phyloP scores from a whole-genome alignment of 352 stramenopile species.

The Aphanomyces stellatus region DNA sequence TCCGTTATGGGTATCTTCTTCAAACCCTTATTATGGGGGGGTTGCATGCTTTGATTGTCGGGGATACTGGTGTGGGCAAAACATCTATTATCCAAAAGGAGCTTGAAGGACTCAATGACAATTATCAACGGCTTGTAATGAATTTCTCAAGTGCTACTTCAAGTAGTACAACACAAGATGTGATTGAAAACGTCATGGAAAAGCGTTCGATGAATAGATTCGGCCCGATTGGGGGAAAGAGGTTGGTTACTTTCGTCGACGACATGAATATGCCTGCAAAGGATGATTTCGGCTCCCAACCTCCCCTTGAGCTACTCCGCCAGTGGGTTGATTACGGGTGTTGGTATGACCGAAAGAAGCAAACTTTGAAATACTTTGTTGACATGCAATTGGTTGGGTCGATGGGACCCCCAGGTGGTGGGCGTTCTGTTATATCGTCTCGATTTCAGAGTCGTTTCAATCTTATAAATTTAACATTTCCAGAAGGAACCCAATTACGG shows the following conservation, averaged over 20 bases:
- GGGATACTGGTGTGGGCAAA: conserved; percentile 86
- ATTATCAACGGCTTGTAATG: conserved; percentile 66
- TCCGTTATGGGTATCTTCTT: conserved; percentile 73
- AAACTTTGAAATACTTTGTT: conserved; percentile 85
- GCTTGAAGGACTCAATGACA: conserved; percentile 67
- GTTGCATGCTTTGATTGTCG: conserved; percentile 81
- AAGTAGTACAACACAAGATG: conserved; percentile 78
- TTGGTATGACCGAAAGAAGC: conserved; percentile 89
- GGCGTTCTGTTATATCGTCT: conserved; percentile 80
- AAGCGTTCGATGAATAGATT: conserved; percentile 86
- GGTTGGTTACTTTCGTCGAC: conserved; percentile 87
- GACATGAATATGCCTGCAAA: conserved; percentile 91
- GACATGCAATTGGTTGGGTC: conserved; percentile 86
- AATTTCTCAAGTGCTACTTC: conserved; percentile 88
- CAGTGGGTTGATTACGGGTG: conserved; percentile 90
- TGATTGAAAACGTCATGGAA: conserved; percentile 87
- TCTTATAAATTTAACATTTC: conserved; percentile 86
- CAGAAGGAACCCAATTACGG: conserved; percentile 71
- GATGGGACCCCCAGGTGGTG: conserved; percentile 82
- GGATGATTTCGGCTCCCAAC: conserved; percentile 86
- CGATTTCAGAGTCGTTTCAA: conserved; percentile 89
- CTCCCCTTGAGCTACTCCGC: conserved; percentile 82
- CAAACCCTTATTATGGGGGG: conserved; percentile 66
- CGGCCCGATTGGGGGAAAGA: conserved; percentile 77
- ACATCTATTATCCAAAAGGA: conserved; percentile 79